phyloP scores from a whole-genome alignment of 345 rosid species.

The Sapria himalayana region DNA sequence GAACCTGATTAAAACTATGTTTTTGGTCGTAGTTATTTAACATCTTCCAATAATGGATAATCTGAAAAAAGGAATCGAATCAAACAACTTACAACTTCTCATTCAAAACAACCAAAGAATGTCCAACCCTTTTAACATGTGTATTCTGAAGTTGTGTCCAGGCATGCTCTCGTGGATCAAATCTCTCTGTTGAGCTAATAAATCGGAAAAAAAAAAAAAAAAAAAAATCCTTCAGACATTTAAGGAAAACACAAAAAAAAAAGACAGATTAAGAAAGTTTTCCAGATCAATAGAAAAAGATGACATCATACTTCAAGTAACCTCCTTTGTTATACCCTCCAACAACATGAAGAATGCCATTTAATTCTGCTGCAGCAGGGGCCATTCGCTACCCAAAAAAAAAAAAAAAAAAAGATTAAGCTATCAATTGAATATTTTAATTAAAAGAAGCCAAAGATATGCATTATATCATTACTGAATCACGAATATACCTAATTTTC shows the following conservation, averaged over 20 bases:
- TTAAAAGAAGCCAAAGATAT: too few relatives aligned
- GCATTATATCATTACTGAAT: too few relatives aligned
- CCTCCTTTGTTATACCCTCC: conserved; percentile 46
- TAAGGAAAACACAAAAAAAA: neutral
- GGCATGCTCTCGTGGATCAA: conserved; percentile 59
- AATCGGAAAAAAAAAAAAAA: conserved; percentile 4
- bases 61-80: neutral
- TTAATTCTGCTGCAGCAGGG: conserved; percentile 43
- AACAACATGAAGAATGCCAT: conserved; percentile 42
- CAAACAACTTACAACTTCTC: conserved; percentile 42
- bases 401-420: neutral
- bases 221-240: neutral
- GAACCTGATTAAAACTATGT: too few relatives aligned
- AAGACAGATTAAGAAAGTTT: too few relatives aligned
- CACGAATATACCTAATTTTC: too few relatives aligned
- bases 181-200: conserved; percentile 58
- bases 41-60: neutral
- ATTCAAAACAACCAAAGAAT: conserved; percentile 39
- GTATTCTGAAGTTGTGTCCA: conserved; percentile 41
- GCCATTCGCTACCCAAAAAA: conserved; percentile 42
- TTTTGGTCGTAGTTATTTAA: too few relatives aligned
- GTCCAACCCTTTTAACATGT: conserved; percentile 43
- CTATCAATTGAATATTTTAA: too few relatives aligned
- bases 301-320: conserved; percentile 34
- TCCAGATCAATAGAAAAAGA: too few relatives aligned